Base-by-base conservation (phyloP, 139 green algal species). In the Raphidocelis subcapitata region DNA sequence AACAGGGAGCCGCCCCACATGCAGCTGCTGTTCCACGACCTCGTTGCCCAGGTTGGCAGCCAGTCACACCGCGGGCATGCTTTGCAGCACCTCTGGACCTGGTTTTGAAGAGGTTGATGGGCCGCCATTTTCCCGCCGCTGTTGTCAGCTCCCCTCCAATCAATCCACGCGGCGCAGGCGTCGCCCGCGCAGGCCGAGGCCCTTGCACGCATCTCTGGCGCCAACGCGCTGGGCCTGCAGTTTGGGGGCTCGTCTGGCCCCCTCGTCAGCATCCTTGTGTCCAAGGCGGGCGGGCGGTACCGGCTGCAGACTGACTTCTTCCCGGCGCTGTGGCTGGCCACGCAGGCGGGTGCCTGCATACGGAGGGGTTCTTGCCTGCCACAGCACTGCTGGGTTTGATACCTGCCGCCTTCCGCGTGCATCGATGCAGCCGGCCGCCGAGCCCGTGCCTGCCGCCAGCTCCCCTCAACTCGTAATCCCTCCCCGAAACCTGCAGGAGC, bases 191-290 rank as follows among this genome's bases (percentile, higher is more conserved):
- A 77, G 60, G 70, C 70, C 54, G 70, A 77, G 32, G 70, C 70
- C 1, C 60, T 77, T 15, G 74, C 55, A 21, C 64, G 66, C 24
- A 57, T 47, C 1, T 60, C 69, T 8, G 54, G 57, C 47, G 83
- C 76, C 61, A 89, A 82, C 37, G 79, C 88, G 32, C 52, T 92
- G 46, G 74, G 67, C 70, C 84, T 92, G 35, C 74, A 77, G 62
- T 88, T 79, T 62, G 44, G 56, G 56, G 37, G 61, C 44, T 76
- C 32, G 20, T 69, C 69, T 4, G 72, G 67, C 10, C 51, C 74
- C n/a, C 69, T 84, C 28, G 82, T 81, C 26, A 91, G 80, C 23
- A 84, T 91, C 41, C 66, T 93, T 26, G 88, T 93, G 51, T 93
- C 88, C 35, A 90, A 89, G 69, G 71, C 69, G 33, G 80, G 57